Conservation (phyloP, 352 stramenopile species). For the Globisporangium splendens region DNA sequence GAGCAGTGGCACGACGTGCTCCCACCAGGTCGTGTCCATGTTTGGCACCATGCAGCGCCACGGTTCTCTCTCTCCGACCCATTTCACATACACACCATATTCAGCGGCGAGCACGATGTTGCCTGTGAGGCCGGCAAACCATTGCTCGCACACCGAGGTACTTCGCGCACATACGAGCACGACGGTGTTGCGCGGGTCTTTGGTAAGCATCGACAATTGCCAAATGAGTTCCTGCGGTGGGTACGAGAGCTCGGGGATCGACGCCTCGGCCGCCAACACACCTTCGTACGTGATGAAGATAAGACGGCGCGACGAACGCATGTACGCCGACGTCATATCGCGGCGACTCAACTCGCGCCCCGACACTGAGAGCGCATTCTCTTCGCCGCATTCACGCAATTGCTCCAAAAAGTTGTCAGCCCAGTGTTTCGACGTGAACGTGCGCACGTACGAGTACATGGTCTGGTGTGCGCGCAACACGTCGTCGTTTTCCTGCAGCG, state of each 20-base stretch:
- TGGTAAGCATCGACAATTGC: slow-evolving; percentile 81
- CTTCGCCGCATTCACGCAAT: slow-evolving; percentile 71
- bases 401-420: slow-evolving; percentile 80
- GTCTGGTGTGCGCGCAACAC: slow-evolving; percentile 71
- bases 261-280: slow-evolving; percentile 75
- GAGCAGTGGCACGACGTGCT: slow-evolving; percentile 70
- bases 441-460: slow-evolving; percentile 83
- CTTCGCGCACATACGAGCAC: slow-evolving; percentile 71
- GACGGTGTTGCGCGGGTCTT: slow-evolving; percentile 71
- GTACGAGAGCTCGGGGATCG: slow-evolving; percentile 84
- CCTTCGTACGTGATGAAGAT: slow-evolving; percentile 91
- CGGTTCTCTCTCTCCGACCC: slow-evolving; percentile 48
- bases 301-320: slow-evolving; percentile 55
- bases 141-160: slow-evolving; percentile 72
- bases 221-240: slow-evolving; percentile 80
- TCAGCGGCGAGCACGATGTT: slow-evolving; percentile 71
- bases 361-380: slow-evolving; percentile 62
- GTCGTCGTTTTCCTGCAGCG: slow-evolving; percentile 60
- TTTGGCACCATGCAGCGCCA: slow-evolving; percentile 83
- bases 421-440: slow-evolving; percentile 73
- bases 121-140: slow-evolving; percentile 63
- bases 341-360: slow-evolving; percentile 72
- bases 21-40: slow-evolving; percentile 78
- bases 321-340: slow-evolving; percentile 87
- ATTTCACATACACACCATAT: slow-evolving; percentile 82